Evolutionary conservation across 2,329 filamentous ascomycete genomes (phyloP), one percentile per base, ranked within the genome.

Genomic region (Aspergillus novoparasiticus): DNA sequence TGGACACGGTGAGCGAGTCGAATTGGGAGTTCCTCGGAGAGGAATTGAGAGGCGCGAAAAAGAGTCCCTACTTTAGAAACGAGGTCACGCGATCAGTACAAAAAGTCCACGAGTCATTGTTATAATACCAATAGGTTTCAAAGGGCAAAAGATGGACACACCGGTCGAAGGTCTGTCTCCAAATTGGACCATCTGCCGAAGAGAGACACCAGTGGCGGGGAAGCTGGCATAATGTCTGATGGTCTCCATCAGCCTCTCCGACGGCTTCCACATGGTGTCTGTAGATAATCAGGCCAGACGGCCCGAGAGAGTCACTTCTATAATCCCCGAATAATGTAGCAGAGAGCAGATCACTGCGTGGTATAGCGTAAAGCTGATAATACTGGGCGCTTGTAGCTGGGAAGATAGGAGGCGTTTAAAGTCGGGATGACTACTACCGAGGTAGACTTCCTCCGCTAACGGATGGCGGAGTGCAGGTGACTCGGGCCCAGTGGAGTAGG

Each of bases 151-250:
- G 30, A 39, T 26, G 41, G 30, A 69, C 86, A 74, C 83, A 95
- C 92, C 93, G 72, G 89, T 92, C 19, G 94, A 97, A 59, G 94
- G 94, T 78, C 89, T 92, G 83, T 97, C 93, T 76, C 94, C 94
- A 79, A 98, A 98, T 80, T 98, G 94, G 63, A 98, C 94, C 95
- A 99, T 99, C 85, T 99, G 95, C 78, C 95, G 88, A 80, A 99
- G 85, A 78, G 94, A 97, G 73, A 96, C 92, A 74, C 95, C 95
- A 16, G 95, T 99, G 65, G 95, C 95, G 69, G 95, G 95, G 80
- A 98, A 99, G 81, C 89, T 93, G 79, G 93, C 92, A 86, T 97
- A 97, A 82, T 97, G 93, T 80, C 90, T 89, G 89, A 97, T 97
- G 84, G 91, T 97, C 73, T 95, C 91, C 92, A 97, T 95, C 89